Percentiles rank a stretch among this genome's conserved stretches.
Evolutionary conservation across 768 basidiomycete genomes (phyloP).

Genomic region (Hydnomerulius pinastri): DNA sequence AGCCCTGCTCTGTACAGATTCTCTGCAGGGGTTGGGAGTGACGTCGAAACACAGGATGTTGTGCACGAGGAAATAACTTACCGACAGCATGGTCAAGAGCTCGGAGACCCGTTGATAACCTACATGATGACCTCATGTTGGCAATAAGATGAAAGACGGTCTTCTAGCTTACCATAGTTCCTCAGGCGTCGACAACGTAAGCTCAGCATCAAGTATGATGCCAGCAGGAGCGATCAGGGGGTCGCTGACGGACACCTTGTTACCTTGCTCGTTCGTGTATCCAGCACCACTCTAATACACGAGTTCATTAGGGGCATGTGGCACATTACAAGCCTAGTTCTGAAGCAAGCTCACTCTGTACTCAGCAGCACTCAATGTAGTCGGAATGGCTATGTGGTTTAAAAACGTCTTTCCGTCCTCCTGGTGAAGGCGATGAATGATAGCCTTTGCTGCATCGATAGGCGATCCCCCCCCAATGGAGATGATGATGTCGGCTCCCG

Average conservation of each 20-base stretch:
- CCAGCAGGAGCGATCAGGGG: conserved; percentile 66
- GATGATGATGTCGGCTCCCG: conserved; percentile 67
- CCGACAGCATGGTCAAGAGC: conserved; percentile 81
- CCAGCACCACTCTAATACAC: conserved; percentile 59
- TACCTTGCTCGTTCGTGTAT: conserved; percentile 67
- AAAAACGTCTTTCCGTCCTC: conserved; percentile 53
- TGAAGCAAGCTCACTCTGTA: conserved; percentile 50
- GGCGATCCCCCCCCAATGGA: conserved; percentile 82
- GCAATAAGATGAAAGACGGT: conserved; percentile 7
- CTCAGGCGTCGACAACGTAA: conserved; percentile 73
- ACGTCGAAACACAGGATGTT: not conserved
- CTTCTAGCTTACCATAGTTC: conserved; percentile 58
- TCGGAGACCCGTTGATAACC: conserved; percentile 79
- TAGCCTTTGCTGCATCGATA: conserved; percentile 75
- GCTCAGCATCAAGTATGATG: conserved; percentile 75
- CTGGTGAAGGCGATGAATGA: conserved; percentile 62
- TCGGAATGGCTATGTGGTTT: conserved; percentile 78
- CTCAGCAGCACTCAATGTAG: conserved; percentile 79
- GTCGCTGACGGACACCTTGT: conserved; percentile 57
- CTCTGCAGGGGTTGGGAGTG: conserved; percentile 34
- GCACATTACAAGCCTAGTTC: not conserved
- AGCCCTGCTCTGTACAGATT: conserved; percentile 59
- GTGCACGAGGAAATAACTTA: conserved; percentile 27
- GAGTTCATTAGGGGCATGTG: not conserved
- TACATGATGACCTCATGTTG: conserved; percentile 28